Evolutionary conservation across 2,329 filamentous ascomycete genomes (phyloP), one percentile per base, ranked within the genome.

Genomic region (Neonectria magnoliae): DNA sequence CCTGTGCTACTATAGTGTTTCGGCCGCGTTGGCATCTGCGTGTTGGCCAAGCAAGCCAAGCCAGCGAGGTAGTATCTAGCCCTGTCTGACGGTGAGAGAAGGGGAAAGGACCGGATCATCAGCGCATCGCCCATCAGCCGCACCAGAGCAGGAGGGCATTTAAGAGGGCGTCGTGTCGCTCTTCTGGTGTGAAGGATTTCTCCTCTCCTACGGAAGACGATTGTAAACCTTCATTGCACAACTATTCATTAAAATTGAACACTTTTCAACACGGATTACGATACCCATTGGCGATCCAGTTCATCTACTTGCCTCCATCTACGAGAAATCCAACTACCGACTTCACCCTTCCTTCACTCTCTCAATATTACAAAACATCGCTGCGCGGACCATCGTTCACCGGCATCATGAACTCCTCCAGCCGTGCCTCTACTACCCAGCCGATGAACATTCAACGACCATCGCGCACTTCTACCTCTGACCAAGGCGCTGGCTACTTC

Each of bases 381-480:
- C 47, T 54, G 7, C 51, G 57, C 31, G 60, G 16, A 20, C 8
- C n/a, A 18, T 16, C 16, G 13, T 18, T 55, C 60, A 55, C 54
- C 57, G 64, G 6, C 59, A 65, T 36, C 22, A 62, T 65, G 59
- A 14, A 55, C 55, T 53, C 59, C 29, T 62, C 54, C 36, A 53
- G 31, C 27, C 57, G 51, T 33, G 56, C 62, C 53, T 36, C 62
- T 52, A 57, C 62, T 27, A 65, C 69, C 36, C 55, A 60, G n/a
- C 56, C 64, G 6, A 42, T 67, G 29, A 42, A 70, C 56, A 53
- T 64, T n/a, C 55, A 52, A 18, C 57, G 60, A 16, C 50, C 66
- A 13, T 57, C 68, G 45, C 54, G 51, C 47, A 65, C 68, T 60
- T 73, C 68, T 41, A 64, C 67, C 18, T 72, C 72, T 53, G 58